Evolutionary conservation across 2,329 filamentous ascomycete genomes (phyloP), one percentile per base, ranked within the genome.

Genomic region (Colletotrichum agaves): DNA sequence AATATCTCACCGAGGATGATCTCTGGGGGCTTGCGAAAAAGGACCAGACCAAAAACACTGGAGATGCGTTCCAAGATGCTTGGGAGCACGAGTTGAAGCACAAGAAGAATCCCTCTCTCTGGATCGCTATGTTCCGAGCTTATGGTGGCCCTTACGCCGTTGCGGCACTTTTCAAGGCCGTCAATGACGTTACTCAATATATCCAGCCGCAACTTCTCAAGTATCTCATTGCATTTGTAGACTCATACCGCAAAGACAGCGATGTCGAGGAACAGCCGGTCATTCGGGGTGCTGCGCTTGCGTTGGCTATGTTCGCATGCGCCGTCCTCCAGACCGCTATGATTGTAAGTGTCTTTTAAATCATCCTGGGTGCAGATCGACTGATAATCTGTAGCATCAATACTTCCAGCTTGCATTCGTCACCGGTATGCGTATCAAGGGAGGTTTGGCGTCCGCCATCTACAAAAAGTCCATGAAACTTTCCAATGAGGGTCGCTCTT

Each of bases 331-430:
- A 99, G 81, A 99, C 96, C 0, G 90, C 89, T 63, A 95, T 91
- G 82, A 88, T 99, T 64, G 80, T 82, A 70, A 75, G 79, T 55
- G 15, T 5, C 23, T 8, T 31, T 44, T 21, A 19, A 4, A 58
- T 8, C 10, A 2, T 17, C 8, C 1, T 4, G 0, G 3, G 35
- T 21, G 47, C 23, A 13, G 8, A 8, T 44, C 19, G 1, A 23
- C 37, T 67, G 59, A 78, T 69, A 43, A 33, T 13, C 8, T 19
- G 3, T 59, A 82, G 65, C 95, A 99, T 78, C 97, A 99, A 81
- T 99, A 99, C 78, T 99, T 99, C 82, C 96, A 98, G 79, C 87
- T 93, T 52, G 88, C 94, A 4, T 99, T 99, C 74, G 93, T 97
- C 74, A 95, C 93, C 4, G 96, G 96, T 65, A 99, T 99, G 96